Evolutionary conservation across 116 monocot genomes (phyloP).

Genomic region (Phalaenopsis hybrid): DNA sequence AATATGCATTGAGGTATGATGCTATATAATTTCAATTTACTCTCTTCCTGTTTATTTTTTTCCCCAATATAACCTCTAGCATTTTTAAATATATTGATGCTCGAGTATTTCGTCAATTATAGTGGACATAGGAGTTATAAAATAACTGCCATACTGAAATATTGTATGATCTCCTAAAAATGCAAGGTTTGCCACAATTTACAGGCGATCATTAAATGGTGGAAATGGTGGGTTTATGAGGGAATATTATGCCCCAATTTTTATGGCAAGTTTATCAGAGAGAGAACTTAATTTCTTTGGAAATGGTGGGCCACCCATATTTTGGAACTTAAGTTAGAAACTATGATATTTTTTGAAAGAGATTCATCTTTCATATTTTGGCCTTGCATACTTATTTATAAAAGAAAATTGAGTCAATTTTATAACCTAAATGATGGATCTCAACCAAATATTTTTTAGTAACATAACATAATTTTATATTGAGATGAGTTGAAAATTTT

Average conservation of each 20-base stretch:
- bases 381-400: too few species aligned
- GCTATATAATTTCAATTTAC: neutral
- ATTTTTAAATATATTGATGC: neutral
- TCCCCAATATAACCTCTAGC: neutral
- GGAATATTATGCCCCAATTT: neutral
- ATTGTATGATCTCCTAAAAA: neutral
- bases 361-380: too few species aligned
- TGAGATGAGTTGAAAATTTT: too few species aligned
- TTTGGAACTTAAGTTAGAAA: neutral
- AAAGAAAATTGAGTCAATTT: too few species aligned
- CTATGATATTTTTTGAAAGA: too few species aligned
- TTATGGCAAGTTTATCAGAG: neutral
- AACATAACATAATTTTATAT: too few species aligned
- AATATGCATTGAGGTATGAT: conserved; percentile 90
- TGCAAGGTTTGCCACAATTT: too few species aligned
- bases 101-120: neutral
- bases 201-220: neutral
- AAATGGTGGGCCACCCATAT: neutral
- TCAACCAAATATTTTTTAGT: too few species aligned
- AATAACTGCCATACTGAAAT: neutral
- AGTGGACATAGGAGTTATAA: neutral
- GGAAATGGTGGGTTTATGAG: neutral
- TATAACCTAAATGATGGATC: too few species aligned
- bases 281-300: neutral
- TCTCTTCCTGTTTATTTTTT: neutral